Percentiles rank a stretch among this genome's conserved stretches.
Evolutionary conservation across 2,329 filamentous ascomycete species (phyloP).

Genomic region (Cercospora sojina): DNA sequence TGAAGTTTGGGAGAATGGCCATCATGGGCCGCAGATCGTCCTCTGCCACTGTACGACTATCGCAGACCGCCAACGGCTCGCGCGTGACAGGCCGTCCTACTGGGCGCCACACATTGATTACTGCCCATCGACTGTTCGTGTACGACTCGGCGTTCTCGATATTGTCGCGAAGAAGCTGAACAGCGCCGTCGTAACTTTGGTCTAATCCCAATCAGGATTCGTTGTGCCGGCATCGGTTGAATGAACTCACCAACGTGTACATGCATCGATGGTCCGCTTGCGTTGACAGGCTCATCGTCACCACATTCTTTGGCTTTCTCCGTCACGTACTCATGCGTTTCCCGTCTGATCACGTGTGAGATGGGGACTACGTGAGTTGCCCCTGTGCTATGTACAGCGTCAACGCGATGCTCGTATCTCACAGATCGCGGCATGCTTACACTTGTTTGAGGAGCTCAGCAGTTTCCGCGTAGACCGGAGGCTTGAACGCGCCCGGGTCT

Average conservation of each 20-base stretch:
- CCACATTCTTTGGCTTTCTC: not conserved
- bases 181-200: not conserved
- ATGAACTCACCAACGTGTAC: not conserved
- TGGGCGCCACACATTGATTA: constrained; percentile 11
- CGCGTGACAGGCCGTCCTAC: not conserved
- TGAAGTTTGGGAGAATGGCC: not conserved
- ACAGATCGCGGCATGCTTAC: not conserved
- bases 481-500: not conserved
- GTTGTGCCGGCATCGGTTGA: too few relatives aligned
- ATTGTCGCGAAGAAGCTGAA: constrained; percentile 6
- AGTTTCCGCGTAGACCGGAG: not conserved
- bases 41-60: constrained; percentile 5
- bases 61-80: constrained; percentile 8
- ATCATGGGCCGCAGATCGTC: not conserved
- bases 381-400: not conserved
- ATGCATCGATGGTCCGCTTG: not conserved
- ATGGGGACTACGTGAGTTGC: not conserved
- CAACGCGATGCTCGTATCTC: not conserved
- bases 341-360: not conserved
- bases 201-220: not conserved
- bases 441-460: not conserved
- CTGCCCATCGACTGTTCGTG: not conserved
- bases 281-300: not conserved
- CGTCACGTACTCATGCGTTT: not conserved
- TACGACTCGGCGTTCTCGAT: not conserved